Evolutionary conservation across 2,329 filamentous ascomycete genomes (phyloP).

Genomic region (Paraphoma sp.): DNA sequence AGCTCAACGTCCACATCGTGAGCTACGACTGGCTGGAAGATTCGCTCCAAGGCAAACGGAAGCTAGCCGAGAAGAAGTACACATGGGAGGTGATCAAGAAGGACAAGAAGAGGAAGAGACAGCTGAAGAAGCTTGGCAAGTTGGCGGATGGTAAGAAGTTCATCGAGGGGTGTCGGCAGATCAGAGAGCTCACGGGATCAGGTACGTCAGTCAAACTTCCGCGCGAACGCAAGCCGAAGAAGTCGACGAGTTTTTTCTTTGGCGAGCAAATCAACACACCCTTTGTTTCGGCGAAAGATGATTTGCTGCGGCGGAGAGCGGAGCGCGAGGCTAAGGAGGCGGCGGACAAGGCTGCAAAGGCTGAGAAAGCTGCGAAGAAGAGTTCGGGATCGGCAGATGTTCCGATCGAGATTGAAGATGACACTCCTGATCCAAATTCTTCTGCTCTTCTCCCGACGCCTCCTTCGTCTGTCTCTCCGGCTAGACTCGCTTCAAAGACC

Average conservation of each 20-base stretch:
- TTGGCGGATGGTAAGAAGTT: constrained; percentile 41
- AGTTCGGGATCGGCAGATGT: neutral
- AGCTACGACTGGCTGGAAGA: constrained; percentile 58
- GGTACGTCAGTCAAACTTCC: constrained; percentile 42
- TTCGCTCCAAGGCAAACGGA: constrained; percentile 48
- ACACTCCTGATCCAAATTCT: neutral
- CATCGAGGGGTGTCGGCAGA: constrained; percentile 37
- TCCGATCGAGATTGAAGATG: constrained; percentile 2
- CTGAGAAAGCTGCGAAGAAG: constrained; percentile 9
- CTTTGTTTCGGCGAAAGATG: constrained; percentile 27
- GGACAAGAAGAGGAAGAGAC: constrained; percentile 42
- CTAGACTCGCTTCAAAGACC: neutral
- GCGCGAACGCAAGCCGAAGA: constrained; percentile 18
- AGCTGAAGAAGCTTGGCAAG: constrained; percentile 32
- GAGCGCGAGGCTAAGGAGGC: constrained; percentile 22
- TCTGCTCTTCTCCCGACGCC: neutral
- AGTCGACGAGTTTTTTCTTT: constrained; percentile 35
- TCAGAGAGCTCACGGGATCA: constrained; percentile 38
- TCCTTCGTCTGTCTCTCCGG: neutral
- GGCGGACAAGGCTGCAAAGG: constrained; percentile 11
- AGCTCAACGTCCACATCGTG: constrained; percentile 42
- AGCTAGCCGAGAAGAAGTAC: constrained; percentile 44
- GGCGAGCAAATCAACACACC: constrained; percentile 1
- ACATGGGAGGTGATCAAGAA: constrained; percentile 34
- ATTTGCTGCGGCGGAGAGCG: constrained; percentile 28